Evolutionary conservation across 1,284 basidiomycete genomes (phyloP).

Genomic region (Tylopilus orsonianus): DNA sequence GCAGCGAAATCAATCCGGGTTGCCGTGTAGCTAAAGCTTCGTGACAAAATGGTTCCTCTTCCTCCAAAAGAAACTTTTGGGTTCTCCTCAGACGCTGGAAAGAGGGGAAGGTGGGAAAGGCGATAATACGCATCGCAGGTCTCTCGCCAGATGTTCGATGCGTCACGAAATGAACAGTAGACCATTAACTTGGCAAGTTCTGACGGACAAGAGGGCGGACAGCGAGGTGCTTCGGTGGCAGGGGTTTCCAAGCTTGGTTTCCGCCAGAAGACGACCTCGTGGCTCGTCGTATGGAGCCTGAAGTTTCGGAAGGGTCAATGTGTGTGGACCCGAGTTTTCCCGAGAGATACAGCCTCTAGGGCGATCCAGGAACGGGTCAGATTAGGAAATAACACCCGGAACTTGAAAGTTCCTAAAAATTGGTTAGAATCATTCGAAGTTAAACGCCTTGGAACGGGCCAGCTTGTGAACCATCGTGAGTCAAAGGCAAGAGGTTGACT

Average conservation of each 20-base stretch:
- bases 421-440: not conserved
- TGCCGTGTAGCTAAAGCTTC: conserved; percentile 11
- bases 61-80: conserved; percentile 10
- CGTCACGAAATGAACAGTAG: conserved; percentile 17
- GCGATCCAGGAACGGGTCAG: conserved; percentile 6
- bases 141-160: not conserved
- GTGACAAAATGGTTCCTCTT: conserved; percentile 14
- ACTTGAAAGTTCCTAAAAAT: not conserved
- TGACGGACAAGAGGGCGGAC: conserved; percentile 15
- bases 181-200: conserved; percentile 18
- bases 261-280: conserved; percentile 22
- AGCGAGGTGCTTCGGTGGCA: conserved; percentile 23
- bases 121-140: conserved; percentile 34
- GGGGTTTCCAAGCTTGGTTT: conserved; percentile 16
- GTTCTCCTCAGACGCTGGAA: conserved; percentile 4
- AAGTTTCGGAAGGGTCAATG: conserved; percentile 14
- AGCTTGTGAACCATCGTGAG: not conserved
- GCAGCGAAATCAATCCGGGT: conserved; percentile 25
- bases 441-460: not conserved
- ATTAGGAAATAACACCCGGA: not conserved
- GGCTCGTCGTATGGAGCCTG: conserved; percentile 13
- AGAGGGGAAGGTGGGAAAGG: conserved; percentile 13
- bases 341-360: conserved; percentile 12
- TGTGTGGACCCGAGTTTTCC: conserved; percentile 17
- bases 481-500: not conserved